Evolutionary conservation across 2,329 filamentous ascomycete genomes (phyloP).

Genomic region (Cyphellophora europaea): DNA sequence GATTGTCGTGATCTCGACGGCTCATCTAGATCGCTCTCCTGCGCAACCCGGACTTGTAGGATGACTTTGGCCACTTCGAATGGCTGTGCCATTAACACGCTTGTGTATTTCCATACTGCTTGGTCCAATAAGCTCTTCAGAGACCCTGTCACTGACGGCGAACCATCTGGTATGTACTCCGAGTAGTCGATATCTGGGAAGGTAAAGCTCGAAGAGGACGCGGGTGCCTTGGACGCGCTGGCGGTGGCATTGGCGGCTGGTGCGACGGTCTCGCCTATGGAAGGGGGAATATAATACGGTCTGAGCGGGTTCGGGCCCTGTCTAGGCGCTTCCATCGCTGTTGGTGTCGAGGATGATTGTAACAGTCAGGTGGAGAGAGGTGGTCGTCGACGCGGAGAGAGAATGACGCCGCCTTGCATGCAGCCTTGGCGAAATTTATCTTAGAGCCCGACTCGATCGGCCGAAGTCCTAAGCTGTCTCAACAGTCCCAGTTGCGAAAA

Average conservation of each 20-base stretch:
- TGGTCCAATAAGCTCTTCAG: slow-evolving; percentile 72
- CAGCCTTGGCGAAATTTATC: neutral
- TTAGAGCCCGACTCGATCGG: no score
- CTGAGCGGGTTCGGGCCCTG: slow-evolving; percentile 50
- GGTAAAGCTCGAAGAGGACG: slow-evolving; percentile 37
- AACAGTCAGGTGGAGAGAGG: neutral
- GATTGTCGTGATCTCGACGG: neutral
- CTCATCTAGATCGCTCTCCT: slow-evolving; percentile 20
- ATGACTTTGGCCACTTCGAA: slow-evolving; percentile 94
- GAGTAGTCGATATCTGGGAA: slow-evolving; percentile 83
- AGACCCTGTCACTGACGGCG: slow-evolving; percentile 65
- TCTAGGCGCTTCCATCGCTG: slow-evolving; percentile 4
- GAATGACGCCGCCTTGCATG: neutral
- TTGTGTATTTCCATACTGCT: slow-evolving; percentile 84
- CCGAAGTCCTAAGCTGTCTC: no score
- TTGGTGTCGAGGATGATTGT: neutral
- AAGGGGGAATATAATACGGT: slow-evolving; percentile 56
- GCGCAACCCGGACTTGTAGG: slow-evolving; percentile 60
- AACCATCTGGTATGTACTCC: slow-evolving; percentile 69
- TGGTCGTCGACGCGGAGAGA: neutral
- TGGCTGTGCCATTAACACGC: slow-evolving; percentile 80
- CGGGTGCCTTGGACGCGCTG: slow-evolving; percentile 19
- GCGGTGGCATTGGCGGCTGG: slow-evolving; percentile 26
- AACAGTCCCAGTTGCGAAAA: no score
- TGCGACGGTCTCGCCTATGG: slow-evolving; percentile 50